Evolutionary conservation across 352 stramenopile species (phyloP), one percentile per base, ranked within the genome.

Genomic region (Sclerospora graminicola): DNA sequence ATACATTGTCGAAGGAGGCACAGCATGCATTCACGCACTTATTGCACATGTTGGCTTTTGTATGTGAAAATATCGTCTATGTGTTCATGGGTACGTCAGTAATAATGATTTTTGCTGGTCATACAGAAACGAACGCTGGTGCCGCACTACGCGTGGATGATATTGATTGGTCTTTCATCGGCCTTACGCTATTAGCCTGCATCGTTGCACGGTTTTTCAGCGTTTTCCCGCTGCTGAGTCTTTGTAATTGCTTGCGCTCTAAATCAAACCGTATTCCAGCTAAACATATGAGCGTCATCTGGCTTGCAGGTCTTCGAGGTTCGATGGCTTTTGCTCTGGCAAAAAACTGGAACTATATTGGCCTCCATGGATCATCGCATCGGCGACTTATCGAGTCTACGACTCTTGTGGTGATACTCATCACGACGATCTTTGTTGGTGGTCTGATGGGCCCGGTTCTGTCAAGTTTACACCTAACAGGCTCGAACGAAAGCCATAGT

Each of bases 311-410:
- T 23, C 65, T 98, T 31, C 82, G 92, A 20, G 92, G 92, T 26
- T 95, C 92, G 10, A 94, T 98, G 37, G 82, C 89, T 10, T 98
- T 96, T 48, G 84, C 88, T 16, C 70, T 94, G 20, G 80, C 79
- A 15, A 89, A 89, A 57, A 89, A 77, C 39, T 92, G 80, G 80
- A 79, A 69, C 30, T 89, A 89, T 48, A 60, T 86, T 45, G 78
- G 77, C 7, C 52, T 82, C 31, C 45, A 82, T 31, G 72, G 77
- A 16, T 54, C 48, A 10, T 88, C 74, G 5, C 80, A 92, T 42
- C 76, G 73, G 15, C 83, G 83, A 33, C 56, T 92, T 4, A 84
- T 92, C 30, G 80, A 89, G 44, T 89, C 77, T 16, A 92, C 80
- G n/a, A 89, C 80, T 41, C 54, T 92, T 31, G 82, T 89, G 59